These are phyloP conservation scores for Talaromyces proteolyticus DNA, from an alignment of 495 filamentous ascomycete species.

Conservation along the genomic window DNA sequence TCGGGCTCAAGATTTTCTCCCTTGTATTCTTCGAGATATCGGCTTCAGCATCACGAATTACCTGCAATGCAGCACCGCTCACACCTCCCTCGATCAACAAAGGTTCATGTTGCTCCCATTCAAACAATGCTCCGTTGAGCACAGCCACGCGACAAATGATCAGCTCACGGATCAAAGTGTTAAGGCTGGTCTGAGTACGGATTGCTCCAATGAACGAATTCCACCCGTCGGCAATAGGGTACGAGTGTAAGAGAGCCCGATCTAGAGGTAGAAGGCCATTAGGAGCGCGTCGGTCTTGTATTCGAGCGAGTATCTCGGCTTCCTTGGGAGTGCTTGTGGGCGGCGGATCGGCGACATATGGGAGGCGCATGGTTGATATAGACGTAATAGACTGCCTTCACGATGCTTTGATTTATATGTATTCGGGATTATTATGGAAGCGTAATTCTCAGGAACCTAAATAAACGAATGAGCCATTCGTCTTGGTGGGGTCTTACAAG, in stretches of 20 bases:
- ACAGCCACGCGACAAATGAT: constrained; percentile 71
- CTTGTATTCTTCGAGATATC: neutral
- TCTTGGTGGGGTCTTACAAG: neutral
- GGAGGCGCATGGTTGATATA: neutral
- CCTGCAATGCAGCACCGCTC: constrained; percentile 6
- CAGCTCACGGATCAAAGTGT: constrained; percentile 57
- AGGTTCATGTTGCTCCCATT: constrained; percentile 73
- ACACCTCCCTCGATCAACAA: constrained; percentile 38
- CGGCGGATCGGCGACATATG: constrained; percentile 10
- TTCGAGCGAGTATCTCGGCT: constrained; percentile 52
- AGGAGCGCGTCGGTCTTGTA: constrained; percentile 56
- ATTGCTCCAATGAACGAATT: constrained; percentile 73
- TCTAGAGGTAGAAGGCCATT: constrained; percentile 64
- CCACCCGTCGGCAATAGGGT: constrained; percentile 70
- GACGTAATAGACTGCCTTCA: neutral
- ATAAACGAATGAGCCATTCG: neutral
- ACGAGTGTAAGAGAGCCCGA: constrained; percentile 66
- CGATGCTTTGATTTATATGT: neutral
- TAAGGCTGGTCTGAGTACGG: constrained; percentile 56
- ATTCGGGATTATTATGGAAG: neutral
- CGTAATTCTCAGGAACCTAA: neutral
- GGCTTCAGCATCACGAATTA: neutral
- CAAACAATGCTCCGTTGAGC: constrained; percentile 67
- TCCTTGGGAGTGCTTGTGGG: constrained; percentile 1
- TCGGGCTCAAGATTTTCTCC: constrained; percentile 13